A percentile compares a stretch with the other conserved stretches of the same genome.
Conservation (phyloP, 495 filamentous ascomycete genomes). For the Hypomontagnella monticulosa region DNA sequence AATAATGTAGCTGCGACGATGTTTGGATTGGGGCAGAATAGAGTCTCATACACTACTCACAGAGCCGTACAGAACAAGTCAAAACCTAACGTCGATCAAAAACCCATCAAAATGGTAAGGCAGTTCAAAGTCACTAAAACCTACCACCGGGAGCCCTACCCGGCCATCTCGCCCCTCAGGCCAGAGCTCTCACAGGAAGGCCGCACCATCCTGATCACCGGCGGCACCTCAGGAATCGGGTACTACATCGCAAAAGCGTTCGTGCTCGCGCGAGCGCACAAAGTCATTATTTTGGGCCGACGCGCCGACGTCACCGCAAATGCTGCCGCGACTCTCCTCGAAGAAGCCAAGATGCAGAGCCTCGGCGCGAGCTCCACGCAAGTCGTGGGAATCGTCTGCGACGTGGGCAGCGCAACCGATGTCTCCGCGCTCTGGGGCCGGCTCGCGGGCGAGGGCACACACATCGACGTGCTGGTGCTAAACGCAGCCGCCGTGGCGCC, state of each 20-base stretch:
- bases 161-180: slow-evolving; percentile 51
- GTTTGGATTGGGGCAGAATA: background rate
- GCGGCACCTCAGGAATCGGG: slow-evolving; percentile 50
- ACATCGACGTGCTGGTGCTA: slow-evolving; percentile 54
- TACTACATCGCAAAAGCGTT: slow-evolving; percentile 47
- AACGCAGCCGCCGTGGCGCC: slow-evolving; percentile 44
- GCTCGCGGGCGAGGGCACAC: slow-evolving; percentile 40
- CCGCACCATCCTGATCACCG: slow-evolving; percentile 61
- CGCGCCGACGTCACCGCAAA: slow-evolving; percentile 22
- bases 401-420: slow-evolving; percentile 37
- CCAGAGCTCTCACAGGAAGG: slow-evolving; percentile 57
- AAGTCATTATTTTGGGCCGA: slow-evolving; percentile 45
- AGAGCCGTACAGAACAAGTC: background rate
- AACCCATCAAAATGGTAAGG: background rate
- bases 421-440: slow-evolving; percentile 48
- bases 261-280: slow-evolving; percentile 39
- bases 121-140: slow-evolving; percentile 27
- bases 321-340: slow-evolving; percentile 20
- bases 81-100: background rate
- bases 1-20: background rate
- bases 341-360: slow-evolving; percentile 3
- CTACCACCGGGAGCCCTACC: slow-evolving; percentile 49
- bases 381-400: slow-evolving; percentile 37
- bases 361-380: slow-evolving; percentile 13
- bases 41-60: background rate